Base-by-base conservation (phyloP, 176 grass and related monocot genomes). In the Hsuehochloa calcarea region DNA sequence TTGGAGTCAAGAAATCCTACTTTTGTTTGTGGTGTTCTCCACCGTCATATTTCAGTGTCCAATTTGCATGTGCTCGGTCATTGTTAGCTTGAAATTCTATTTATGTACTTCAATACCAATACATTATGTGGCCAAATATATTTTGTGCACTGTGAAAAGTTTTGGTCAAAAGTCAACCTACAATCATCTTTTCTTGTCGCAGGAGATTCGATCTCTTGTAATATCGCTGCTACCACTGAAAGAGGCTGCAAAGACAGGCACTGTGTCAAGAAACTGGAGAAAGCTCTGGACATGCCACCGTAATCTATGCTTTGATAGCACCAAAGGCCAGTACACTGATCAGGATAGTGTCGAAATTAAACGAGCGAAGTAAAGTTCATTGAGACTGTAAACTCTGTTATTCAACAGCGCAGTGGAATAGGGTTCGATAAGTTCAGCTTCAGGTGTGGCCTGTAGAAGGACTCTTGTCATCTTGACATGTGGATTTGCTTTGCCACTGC, bases 261-360 rank as follows among this genome's bases (percentile, higher is more conserved):
- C n/a, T n/a, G n/a, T n/a, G n/a, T n/a, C n/a, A n/a, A n/a, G n/a
- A n/a, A n/a, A n/a, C n/a, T n/a, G n/a, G n/a, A n/a, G n/a, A n/a
- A n/a, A n/a, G n/a, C n/a, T n/a, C n/a, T n/a, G n/a, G n/a, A n/a
- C n/a, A n/a, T n/a, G n/a, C 0, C 10, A 56, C 15, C 37, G 20
- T 29, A 85, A 77, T 77, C 45, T 85, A 22, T 77, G 82, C 50
- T 85, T 67, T 68, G 23, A 68, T 85, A 16, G 49, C 37, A 76
- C 23, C 4, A 17, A 58, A 65, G 27, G 25, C 2, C 4, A 19
- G 4, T 1, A 58, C 19, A 47, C 11, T 50, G 69, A 64, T 83
- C 6, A 11, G 10, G 26, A 83, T 72, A 25, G 5, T 74, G 11
- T 83, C 69, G 72, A 83, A 83, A 64, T 83, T 73, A 27, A 83